Base-by-base conservation (phyloP, 495 filamentous ascomycete species). In the Talaromyces nanjingensis region DNA sequence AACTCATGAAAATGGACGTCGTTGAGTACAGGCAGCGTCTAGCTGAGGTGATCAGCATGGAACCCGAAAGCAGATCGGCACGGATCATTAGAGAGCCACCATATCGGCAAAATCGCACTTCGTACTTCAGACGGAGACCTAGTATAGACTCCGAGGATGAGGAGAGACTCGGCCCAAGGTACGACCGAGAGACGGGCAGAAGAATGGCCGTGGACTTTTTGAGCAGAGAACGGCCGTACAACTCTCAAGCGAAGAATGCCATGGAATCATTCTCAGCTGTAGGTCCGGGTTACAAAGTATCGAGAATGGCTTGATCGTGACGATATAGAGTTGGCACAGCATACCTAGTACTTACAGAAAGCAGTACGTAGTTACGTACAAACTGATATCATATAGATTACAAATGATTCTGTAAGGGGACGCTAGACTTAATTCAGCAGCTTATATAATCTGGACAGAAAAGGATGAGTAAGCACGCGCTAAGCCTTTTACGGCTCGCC, bases 271-370 rank as follows among this genome's bases (percentile, higher is more conserved):
- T 59, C 12, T 59, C 56, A 18, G 56, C 56, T 11, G 56, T 59
- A 37, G 56, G 56, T 34, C 56, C 56, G 2, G 56, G 56, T 14
- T 59, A 59, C 56, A 59, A 59, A 59, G 56, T 59, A 37, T 59
- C 56, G 31, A 59, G 56, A 12, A 16, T 59, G 20, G 56, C 56
- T 59, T 59, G 20, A 58, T 1, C 22, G 22, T 24, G 22, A 24
- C 22, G 22, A 24, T 24, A 24, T 2, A 24, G 22, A 24, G 22
- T 24, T 24, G 22, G 22, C 22, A 24, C 22, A 24, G 1, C 22
- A 24, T 24, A 24, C 2, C 22, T 24, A 24, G 22, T 24, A 24
- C 22, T 24, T 24, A 24, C 22, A 24, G 22, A 24, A 24, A 24
- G 22, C 2, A 24, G 22, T 24, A 24, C 2, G 22, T 24, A 24